Evolutionary conservation across 2,329 filamentous ascomycete genomes (phyloP).

Genomic region (Botrytis hyacinthi): DNA sequence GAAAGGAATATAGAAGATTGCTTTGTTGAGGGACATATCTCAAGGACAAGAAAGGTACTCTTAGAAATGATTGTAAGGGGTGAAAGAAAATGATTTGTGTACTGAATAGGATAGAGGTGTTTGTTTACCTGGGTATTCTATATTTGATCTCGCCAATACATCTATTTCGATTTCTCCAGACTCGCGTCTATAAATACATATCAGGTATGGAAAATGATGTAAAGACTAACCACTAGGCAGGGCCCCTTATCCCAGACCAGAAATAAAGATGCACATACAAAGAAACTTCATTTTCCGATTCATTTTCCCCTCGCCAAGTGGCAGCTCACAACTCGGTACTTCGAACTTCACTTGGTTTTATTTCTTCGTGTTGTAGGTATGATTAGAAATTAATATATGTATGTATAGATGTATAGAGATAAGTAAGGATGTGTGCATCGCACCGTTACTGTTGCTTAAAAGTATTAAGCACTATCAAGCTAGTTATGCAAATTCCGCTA

Average conservation of each 20-base stretch:
- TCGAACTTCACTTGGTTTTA: neutral
- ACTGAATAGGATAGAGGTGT: neutral
- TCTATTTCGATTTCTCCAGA: neutral
- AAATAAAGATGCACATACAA: neutral
- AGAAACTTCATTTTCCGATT: rapidly evolving
- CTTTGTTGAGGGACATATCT: neutral
- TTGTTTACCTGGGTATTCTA: neutral
- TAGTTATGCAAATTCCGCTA: neutral
- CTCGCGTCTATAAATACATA: neutral
- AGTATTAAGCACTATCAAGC: neutral
- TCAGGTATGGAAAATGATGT: neutral
- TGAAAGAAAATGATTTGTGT: neutral
- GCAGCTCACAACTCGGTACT: neutral
- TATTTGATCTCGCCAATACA: neutral
- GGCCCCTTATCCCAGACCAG: neutral
- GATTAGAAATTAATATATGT: neutral
- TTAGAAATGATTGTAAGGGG: neutral
- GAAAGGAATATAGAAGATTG: neutral
- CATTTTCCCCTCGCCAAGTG: neutral
- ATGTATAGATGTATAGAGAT: neutral
- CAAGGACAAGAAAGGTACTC: neutral
- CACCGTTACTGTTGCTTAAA: neutral
- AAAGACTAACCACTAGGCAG: neutral
- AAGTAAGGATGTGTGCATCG: neutral
- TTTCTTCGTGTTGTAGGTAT: neutral